Base-by-base conservation (phyloP, 1,139 yeast species). In the Pichia sp. region DNA sequence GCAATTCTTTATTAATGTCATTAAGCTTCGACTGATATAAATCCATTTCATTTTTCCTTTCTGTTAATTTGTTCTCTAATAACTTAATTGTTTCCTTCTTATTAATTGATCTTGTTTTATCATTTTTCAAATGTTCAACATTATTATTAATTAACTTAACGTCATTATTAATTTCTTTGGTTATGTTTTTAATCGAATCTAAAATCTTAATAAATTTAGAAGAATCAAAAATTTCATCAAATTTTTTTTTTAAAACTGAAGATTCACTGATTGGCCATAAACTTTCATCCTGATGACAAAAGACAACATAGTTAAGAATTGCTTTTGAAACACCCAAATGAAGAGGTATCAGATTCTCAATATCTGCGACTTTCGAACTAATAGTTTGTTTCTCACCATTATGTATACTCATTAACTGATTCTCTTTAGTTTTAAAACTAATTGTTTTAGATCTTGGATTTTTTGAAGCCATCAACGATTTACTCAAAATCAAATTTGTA, bases 241-340 rank as follows among this genome's bases (percentile, higher is more conserved):
- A 94, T 51, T 92, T 76, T 67, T 90, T 90, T 67, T 94, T 94
- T 61, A 94, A 73, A 15, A 77, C 77, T 8, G 95, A 75, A 1
- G 98, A 95, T 65, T 94, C 99, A 56, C 92, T 80, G 49, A 94
- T 71, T 1, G 99, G 99, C 99, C 99, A 94, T 38, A 88, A 68
- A 60, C 94, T 84, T 52, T 94, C 99, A 61, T 94, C 99, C 65
- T 94, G 99, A 62, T 94, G 99, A 61, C 98, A 92, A 65, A 94
- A 94, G 3, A 92, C 83, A 42, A 94, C 98, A 64, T 89, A 87
- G 57, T 92, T 96, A 43, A 94, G 68, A 46, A 94, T 80, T 0
- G 97, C 88, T 48, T 80, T 78, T 0, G 96, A 85, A 0, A 90
- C 96, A 5, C 98, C 98, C 48, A 94, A 70, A 56, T 82, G 82